phyloP scores from a whole-genome alignment of 805 yeast species.

The Candida krabiensis region DNA sequence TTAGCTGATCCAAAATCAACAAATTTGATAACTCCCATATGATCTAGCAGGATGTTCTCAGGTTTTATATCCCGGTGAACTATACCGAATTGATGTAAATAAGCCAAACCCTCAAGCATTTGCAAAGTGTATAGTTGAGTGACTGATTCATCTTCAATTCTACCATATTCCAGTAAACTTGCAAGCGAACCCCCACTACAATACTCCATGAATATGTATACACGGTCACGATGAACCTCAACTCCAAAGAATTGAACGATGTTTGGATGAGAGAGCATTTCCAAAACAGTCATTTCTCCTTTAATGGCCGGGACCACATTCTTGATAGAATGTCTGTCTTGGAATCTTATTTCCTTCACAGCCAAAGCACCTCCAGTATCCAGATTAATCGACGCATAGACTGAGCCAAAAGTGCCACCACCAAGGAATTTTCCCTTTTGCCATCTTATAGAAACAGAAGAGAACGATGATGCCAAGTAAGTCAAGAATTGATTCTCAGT shows the following conservation, averaged over 20 bases:
- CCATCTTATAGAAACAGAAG: slow-evolving; percentile 93
- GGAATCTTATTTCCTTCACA: slow-evolving; percentile 91
- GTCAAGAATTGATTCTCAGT: slow-evolving; percentile 85
- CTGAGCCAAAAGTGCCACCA: slow-evolving; percentile 94
- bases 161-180: slow-evolving; percentile 79
- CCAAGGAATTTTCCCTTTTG: slow-evolving; percentile 94
- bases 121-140: slow-evolving; percentile 88
- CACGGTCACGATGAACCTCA: slow-evolving; percentile 94
- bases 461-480: slow-evolving; percentile 82
- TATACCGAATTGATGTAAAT: slow-evolving; percentile 89
- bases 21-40: slow-evolving; percentile 88
- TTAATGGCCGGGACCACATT: slow-evolving; percentile 84
- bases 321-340: slow-evolving; percentile 81
- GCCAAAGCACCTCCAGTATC: slow-evolving; percentile 97
- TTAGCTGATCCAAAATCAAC: slow-evolving; percentile 99
- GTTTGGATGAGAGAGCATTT: slow-evolving; percentile 93
- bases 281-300: slow-evolving; percentile 95
- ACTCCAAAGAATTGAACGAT: slow-evolving; percentile 96
- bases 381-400: slow-evolving; percentile 85
- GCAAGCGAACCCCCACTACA: slow-evolving; percentile 96
- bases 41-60: slow-evolving; percentile 86
- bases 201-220: slow-evolving; percentile 94
- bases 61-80: slow-evolving; percentile 98
- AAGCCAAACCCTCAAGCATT: slow-evolving; percentile 92
- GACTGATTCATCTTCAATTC: slow-evolving; percentile 93